Base-by-base conservation (phyloP, 768 basidiomycete genomes). In the Amanita rubescens region DNA sequence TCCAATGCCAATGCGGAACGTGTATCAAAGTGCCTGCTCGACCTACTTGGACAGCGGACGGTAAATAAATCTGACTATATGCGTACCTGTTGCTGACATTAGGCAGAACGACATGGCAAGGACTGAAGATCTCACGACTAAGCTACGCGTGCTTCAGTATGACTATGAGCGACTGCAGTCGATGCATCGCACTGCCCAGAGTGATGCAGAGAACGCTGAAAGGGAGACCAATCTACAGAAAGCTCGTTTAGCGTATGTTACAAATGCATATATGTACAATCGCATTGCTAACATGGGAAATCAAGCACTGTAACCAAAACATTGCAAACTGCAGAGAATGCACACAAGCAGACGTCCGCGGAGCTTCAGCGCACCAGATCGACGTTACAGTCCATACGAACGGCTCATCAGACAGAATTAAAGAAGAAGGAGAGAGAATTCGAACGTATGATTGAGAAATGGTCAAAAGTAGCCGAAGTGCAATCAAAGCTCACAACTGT, bases 381-480 rank as follows among this genome's bases (percentile, higher is more conserved):
- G 1, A 66, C 81, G 0, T 62, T 93, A 10, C 87, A 89, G 57
- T 79, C 79, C 9, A 71, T 89, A 11, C 82, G 91, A 22, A 74
- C 81, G 37, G 78, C 84, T 0, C 80, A 90, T 57, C 75, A 80
- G 53, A 73, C 75, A 33, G 91, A 93, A 63, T 64, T 90, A 32
- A 90, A 85, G 75, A 87, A 86, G 73, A 80, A 79, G 61, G 90
- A 94, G 59, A 85, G 84, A 58, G 90, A 93, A 37, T 67, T 84
- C 15, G 90, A 92, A 60, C 76, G 82, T 15, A 81, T 86, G 63
- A 58, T 78, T 24, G 90, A 92, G 46, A 82, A 80, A 58, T 90
- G 87, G 87, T 70, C 74, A 25, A 90, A 83, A 62, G 64, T 92
- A 15, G 69, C 79, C 5, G 89, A 90, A 53, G 64, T 75, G 9